Percentiles rank a stretch among this genome's conserved stretches.
phyloP scores from a whole-genome alignment of 768 basidiomycete genomes.

The Termitomyces sp. region DNA sequence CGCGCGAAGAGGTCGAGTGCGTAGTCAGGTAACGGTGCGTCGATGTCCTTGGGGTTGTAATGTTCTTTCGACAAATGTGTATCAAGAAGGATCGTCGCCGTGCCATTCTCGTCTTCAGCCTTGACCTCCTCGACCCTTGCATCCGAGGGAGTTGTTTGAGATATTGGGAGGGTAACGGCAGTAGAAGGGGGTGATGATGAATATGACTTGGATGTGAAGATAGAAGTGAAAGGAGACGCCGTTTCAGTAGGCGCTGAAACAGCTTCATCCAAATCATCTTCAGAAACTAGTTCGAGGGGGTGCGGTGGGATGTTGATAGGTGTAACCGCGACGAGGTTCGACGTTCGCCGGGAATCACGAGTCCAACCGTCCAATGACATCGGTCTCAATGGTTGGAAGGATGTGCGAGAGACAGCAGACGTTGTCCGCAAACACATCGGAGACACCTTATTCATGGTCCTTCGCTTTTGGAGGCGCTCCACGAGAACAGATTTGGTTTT shows the following conservation, averaged over 20 bases:
- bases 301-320: neutral
- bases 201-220: constrained; percentile 3
- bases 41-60: constrained; percentile 7
- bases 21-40: constrained; percentile 16
- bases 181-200: constrained; percentile 6
- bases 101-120: constrained; percentile 9
- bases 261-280: constrained; percentile 4
- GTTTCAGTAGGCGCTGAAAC: constrained; percentile 1
- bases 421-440: constrained; percentile 29
- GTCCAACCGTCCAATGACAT: constrained; percentile 13
- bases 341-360: neutral
- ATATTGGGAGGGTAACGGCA: neutral
- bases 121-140: neutral
- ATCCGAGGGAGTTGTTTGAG: neutral
- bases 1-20: constrained; percentile 16
- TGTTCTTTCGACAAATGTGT: neutral
- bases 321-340: neutral
- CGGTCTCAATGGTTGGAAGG: constrained; percentile 9
- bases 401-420: constrained; percentile 9
- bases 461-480: constrained; percentile 27
- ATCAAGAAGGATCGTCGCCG: constrained; percentile 13
- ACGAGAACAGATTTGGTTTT: constrained; percentile 22
- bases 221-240: constrained; percentile 2
- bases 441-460: constrained; percentile 28
- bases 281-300: constrained; percentile 4